phyloP scores from a whole-genome alignment of 306 rosid species.

The Fragaria ananassa region DNA sequence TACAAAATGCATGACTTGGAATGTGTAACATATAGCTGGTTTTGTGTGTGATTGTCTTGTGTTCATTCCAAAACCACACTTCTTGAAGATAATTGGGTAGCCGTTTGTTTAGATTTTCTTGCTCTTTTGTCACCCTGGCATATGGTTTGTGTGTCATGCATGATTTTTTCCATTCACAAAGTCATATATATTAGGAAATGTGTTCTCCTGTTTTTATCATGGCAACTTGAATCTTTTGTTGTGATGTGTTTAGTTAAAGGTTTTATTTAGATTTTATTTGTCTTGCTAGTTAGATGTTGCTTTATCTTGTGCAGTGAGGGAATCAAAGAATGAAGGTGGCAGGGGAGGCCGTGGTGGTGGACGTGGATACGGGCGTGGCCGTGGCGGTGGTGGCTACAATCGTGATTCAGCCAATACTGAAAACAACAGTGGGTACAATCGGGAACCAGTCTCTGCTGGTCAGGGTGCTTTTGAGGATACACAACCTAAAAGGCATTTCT shows the following conservation, averaged over 20 bases:
- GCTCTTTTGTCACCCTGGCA: background rate
- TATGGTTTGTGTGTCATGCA: background rate
- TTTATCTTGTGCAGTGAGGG: conserved; percentile 57
- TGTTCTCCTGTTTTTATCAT: background rate
- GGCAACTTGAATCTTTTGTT: background rate
- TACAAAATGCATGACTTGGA: background rate
- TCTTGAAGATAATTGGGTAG: background rate
- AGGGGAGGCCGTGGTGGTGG: conserved; percentile 80
- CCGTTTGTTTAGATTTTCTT: background rate
- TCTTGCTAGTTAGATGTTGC: background rate
- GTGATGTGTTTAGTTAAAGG: too few relatives aligned
- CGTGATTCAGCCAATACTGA: conserved; percentile 50
- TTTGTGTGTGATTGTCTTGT: background rate
- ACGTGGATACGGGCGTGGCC: conserved; percentile 40
- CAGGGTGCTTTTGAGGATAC: conserved; percentile 63
- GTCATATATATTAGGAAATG: too few relatives aligned
- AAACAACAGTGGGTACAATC: conserved; percentile 36
- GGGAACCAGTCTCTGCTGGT: conserved; percentile 40
- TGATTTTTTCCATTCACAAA: background rate
- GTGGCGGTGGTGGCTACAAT: conserved; percentile 50
- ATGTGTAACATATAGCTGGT: background rate
- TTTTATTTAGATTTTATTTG: background rate
- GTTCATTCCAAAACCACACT: background rate
- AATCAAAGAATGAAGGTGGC: conserved; percentile 56
- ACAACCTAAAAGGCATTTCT: conserved; percentile 51